phyloP scores from a whole-genome alignment of 768 basidiomycete genomes.

The Russula dissimulans region DNA sequence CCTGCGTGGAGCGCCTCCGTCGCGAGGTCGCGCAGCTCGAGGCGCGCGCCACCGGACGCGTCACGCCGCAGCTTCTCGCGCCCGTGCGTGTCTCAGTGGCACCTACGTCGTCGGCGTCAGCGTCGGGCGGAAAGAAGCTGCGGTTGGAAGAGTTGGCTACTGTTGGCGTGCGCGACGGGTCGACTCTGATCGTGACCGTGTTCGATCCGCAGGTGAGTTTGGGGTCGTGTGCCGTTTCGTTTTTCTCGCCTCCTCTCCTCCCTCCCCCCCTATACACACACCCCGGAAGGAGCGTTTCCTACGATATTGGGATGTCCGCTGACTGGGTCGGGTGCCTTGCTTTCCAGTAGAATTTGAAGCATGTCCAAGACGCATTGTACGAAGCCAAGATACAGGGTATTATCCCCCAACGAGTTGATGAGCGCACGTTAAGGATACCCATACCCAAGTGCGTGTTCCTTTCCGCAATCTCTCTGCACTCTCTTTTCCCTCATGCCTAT shows the following conservation, averaged over 20 bases:
- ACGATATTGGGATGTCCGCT: not conserved
- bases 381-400: conserved; percentile 66
- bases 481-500: not conserved
- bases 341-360: conserved; percentile 58
- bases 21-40: conserved; percentile 69
- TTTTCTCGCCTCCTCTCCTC: too few species aligned
- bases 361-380: conserved; percentile 66
- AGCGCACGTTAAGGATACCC: conserved; percentile 65
- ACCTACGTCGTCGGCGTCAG: conserved; percentile 21
- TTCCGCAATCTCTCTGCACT: not conserved
- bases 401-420: conserved; percentile 62
- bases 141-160: conserved; percentile 66
- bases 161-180: conserved; percentile 72
- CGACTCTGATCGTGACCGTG: conserved; percentile 60
- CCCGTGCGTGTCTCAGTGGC: conserved; percentile 50
- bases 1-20: conserved; percentile 61
- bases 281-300: too few species aligned
- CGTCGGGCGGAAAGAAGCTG: conserved; percentile 23
- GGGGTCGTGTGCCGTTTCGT: not conserved
- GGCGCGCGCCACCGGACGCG: conserved; percentile 63
- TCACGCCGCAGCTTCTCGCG: conserved; percentile 62
- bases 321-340: conserved; percentile 3
- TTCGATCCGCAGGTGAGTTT: conserved; percentile 67
- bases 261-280: too few species aligned
- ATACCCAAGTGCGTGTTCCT: conserved; percentile 54